phyloP scores from a whole-genome alignment of 176 grass and related monocot genomes.

The Carex littledalei region DNA sequence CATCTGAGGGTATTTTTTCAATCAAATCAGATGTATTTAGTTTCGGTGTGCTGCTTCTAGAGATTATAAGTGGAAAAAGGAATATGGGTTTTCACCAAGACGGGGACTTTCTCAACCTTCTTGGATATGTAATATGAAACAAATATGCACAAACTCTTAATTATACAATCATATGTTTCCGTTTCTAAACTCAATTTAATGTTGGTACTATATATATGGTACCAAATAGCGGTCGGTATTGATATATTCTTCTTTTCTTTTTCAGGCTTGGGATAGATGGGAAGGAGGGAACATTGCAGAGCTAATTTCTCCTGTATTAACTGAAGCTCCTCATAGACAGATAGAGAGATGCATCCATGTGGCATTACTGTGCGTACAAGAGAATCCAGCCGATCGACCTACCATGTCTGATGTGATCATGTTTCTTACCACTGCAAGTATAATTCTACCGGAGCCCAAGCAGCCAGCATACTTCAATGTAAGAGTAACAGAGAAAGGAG shows the following conservation, averaged over 20 bases:
- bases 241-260: neutral
- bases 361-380: slow-evolving; percentile 4
- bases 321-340: neutral
- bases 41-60: slow-evolving; percentile 35
- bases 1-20: slow-evolving; percentile 30
- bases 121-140: slow-evolving; percentile 10
- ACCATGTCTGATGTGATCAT: slow-evolving; percentile 11
- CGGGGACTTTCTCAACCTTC: slow-evolving; percentile 14
- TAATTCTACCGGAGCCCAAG: slow-evolving; percentile 2
- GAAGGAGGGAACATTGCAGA: neutral
- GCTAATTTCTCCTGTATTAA: neutral
- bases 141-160: neutral
- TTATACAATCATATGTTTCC: neutral
- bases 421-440: neutral
- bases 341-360: slow-evolving; percentile 18
- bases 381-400: slow-evolving; percentile 9
- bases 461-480: slow-evolving; percentile 17
- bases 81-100: neutral
- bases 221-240: neutral
- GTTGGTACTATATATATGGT: neutral
- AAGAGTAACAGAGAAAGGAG: neutral
- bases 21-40: slow-evolving; percentile 43
- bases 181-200: neutral
- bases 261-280: slow-evolving; percentile 16
- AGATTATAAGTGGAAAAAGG: slow-evolving; percentile 24